Evolutionary conservation across 2,329 filamentous ascomycete species (phyloP).

Genomic region (Trichoderma atroviride): DNA sequence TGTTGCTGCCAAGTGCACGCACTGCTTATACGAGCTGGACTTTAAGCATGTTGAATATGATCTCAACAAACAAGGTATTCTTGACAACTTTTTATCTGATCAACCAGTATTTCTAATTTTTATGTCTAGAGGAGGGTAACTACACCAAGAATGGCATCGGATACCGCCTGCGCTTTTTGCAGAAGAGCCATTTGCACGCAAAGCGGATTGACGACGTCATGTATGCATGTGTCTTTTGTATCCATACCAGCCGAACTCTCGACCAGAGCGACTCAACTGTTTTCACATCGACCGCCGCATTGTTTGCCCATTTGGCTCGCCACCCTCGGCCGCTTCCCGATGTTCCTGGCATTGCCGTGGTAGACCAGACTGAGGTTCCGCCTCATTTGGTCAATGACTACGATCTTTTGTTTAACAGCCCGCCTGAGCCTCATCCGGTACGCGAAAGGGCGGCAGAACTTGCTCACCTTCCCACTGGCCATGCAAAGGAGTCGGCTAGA

Average conservation of each 20-base stretch:
- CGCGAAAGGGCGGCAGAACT: slow-evolving; percentile 47
- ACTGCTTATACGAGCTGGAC: slow-evolving; percentile 58
- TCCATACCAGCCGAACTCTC: slow-evolving; percentile 51
- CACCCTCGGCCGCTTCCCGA: slow-evolving; percentile 57
- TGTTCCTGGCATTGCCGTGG: slow-evolving; percentile 51
- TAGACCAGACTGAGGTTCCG: slow-evolving; percentile 50
- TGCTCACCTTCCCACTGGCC: slow-evolving; percentile 47
- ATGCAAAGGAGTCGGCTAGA: slow-evolving; percentile 52
- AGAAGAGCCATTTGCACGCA: slow-evolving; percentile 57
- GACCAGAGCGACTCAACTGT: slow-evolving; percentile 60
- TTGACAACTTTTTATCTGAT: background rate
- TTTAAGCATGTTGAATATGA: slow-evolving; percentile 57
- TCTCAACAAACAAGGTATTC: slow-evolving; percentile 51
- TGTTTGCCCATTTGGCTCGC: slow-evolving; percentile 56
- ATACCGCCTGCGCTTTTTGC: slow-evolving; percentile 58
- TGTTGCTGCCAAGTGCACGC: slow-evolving; percentile 54
- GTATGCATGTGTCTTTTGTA: slow-evolving; percentile 59
- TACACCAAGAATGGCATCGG: slow-evolving; percentile 50
- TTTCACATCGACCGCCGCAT: slow-evolving; percentile 55
- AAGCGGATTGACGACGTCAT: slow-evolving; percentile 55
- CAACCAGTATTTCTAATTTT: background rate
- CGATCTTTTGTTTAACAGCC: slow-evolving; percentile 53
- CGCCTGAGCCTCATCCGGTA: slow-evolving; percentile 47
- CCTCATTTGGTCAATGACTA: slow-evolving; percentile 51
- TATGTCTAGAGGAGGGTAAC: slow-evolving; percentile 42